Evolutionary conservation across 2,329 filamentous ascomycete genomes (phyloP).

Genomic region (Xylariaceae sp.): DNA sequence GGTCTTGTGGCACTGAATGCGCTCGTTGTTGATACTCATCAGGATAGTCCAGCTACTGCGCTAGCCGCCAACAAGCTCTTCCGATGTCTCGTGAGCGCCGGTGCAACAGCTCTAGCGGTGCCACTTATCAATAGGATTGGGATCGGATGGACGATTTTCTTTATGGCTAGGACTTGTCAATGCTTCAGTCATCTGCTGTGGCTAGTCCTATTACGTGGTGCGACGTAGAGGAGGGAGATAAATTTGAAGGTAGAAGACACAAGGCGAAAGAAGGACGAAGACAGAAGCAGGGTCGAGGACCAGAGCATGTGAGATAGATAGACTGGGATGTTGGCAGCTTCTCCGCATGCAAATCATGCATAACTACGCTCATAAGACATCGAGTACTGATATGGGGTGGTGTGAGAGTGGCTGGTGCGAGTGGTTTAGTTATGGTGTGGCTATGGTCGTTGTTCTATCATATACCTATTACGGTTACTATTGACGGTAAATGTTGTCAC

Average conservation of each 20-base stretch:
- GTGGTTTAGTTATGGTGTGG: too few relatives aligned
- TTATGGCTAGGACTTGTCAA: slow-evolving; percentile 20
- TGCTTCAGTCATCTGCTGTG: slow-evolving; percentile 20
- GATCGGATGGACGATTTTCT: slow-evolving; percentile 18
- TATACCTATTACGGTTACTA: too few relatives aligned
- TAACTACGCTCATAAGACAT: too few relatives aligned
- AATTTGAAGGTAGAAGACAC: not conserved
- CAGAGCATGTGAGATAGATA: too few relatives aligned
- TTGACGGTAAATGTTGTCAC: too few relatives aligned
- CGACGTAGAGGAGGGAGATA: slow-evolving; percentile 15
- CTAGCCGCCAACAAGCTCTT: slow-evolving; percentile 15
- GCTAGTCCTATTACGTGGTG: slow-evolving; percentile 20
- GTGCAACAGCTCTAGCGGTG: slow-evolving; percentile 18
- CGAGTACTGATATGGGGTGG: too few relatives aligned
- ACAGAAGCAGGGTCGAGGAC: too few relatives aligned
- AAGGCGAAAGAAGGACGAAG: not conserved
- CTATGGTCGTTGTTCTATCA: too few relatives aligned
- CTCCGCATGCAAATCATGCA: too few relatives aligned
- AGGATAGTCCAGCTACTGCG: slow-evolving; percentile 10
- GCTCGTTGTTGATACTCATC: slow-evolving; percentile 11
- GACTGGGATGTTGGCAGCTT: too few relatives aligned
- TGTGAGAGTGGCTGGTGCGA: too few relatives aligned
- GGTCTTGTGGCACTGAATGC: slow-evolving; percentile 9
- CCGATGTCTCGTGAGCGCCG: slow-evolving; percentile 20
- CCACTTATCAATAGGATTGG: slow-evolving; percentile 21